Evolutionary conservation across 78 protist species (phyloP), one percentile per base, ranked within the genome.

Genomic region (slime mould (Dictyostelium discoideum)): DNA sequence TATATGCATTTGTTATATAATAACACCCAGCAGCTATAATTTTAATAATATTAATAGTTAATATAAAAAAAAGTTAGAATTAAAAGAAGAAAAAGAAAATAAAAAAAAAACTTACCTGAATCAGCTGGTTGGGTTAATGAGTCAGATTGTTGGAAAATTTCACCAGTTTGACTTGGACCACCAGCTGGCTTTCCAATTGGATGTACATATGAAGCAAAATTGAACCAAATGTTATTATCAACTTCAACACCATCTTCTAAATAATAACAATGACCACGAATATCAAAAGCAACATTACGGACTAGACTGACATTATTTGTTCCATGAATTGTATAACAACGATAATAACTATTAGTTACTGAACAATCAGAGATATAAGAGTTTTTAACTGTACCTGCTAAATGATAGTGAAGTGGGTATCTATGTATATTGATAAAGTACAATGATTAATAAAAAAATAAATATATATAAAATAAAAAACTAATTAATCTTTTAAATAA

Each of bases 161-260:
- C 84, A 63, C 97, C 97, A 11, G 20, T 63, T 67, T 93, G 96
- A 24, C 40, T 8, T 24, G 42, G 24, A n/a, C 96, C 97, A 1
- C 63, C 72, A n/a, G 93, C 96, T 2, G 97, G 92, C 14, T 10
- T 4, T 3, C 96, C 96, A 67, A 96, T 96, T 7, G 94, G 82
- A 20, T 93, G 88, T 6, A 96, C 93, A n/a, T 85, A 96, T 5
- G 97, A 84, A 32, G 87, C 97, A 10, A 97, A 37, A 46, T 97
- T 97, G 85, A 85, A 94, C 16, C 86, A 22, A 40, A 97, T 13
- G 11, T 22, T 85, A 88, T 96, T 96, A 87, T 93, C 57, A 32
- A 94, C 97, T 32, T 97, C 98, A 73, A 92, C 83, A 60, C 98
- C 98, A 92, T 92, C 96, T 78, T 97, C 98, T 14, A 97, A 32